Evolutionary conservation across 352 stramenopile species (phyloP).

Genomic region (Albugo candida): DNA sequence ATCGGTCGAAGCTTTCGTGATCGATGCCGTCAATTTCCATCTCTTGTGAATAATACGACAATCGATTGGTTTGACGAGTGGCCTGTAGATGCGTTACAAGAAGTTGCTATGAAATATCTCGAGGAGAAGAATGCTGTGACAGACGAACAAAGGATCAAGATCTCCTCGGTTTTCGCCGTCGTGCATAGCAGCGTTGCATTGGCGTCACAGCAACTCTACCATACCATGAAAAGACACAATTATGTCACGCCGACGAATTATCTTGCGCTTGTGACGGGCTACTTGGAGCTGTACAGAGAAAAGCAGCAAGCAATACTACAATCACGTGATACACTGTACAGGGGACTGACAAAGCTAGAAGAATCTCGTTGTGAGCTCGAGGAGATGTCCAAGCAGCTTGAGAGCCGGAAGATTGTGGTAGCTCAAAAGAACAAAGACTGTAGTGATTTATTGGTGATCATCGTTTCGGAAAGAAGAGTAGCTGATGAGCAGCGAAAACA

Average conservation of each 20-base stretch:
- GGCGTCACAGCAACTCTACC: conserved; percentile 62
- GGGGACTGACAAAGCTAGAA: conserved; percentile 64
- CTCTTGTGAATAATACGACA: conserved; percentile 87
- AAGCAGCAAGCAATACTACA: conserved; percentile 56
- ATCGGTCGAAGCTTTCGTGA: conserved; percentile 79
- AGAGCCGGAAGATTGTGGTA: conserved; percentile 79
- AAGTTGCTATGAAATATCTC: conserved; percentile 86
- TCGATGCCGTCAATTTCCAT: conserved; percentile 78
- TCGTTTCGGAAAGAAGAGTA: conserved; percentile 84
- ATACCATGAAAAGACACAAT: conserved; percentile 84
- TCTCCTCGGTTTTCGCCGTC: conserved; percentile 75
- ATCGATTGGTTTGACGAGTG: conserved; percentile 90
- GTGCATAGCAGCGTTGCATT: conserved; percentile 79
- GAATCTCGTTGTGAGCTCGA: conserved; percentile 66
- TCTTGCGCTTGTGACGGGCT: conserved; percentile 83
- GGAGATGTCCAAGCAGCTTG: conserved; percentile 72
- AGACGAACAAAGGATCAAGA: conserved; percentile 54
- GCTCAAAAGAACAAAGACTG: conserved; percentile 88
- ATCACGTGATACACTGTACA: conserved; percentile 64
- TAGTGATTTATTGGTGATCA: conserved; percentile 87
- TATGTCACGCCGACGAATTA: conserved; percentile 90
- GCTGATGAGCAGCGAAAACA: conserved; percentile 87
- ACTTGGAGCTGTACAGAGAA: conserved; percentile 62
- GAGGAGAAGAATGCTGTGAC: conserved; percentile 67
- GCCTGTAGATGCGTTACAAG: conserved; percentile 81